Evolutionary conservation across 106 monocot genomes (phyloP).

Genomic region (Dioscorea zingiberensis): DNA sequence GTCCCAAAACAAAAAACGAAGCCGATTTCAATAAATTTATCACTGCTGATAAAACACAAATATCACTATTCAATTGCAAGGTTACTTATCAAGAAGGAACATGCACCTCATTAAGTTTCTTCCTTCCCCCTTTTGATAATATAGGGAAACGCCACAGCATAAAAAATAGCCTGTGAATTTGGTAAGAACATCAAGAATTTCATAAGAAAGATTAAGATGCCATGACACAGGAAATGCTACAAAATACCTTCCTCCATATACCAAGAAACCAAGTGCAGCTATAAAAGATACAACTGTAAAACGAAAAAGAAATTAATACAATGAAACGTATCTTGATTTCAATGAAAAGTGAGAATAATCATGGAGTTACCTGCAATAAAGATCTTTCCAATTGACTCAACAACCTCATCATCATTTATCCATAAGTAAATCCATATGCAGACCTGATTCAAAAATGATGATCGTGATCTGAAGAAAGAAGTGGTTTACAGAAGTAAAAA

Average conservation of each 20-base stretch:
- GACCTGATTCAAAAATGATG: slow-evolving; percentile 30
- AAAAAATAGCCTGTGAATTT: slow-evolving; percentile 46
- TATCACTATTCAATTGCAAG: no score
- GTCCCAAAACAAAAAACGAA: no score
- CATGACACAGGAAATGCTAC: not conserved
- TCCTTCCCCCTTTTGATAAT: slow-evolving; percentile 64
- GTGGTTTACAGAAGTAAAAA: no score
- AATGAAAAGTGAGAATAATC: slow-evolving; percentile 4
- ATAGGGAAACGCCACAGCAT: slow-evolving; percentile 73
- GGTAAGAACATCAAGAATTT: not conserved
- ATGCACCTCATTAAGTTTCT: slow-evolving; percentile 69
- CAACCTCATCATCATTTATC: slow-evolving; percentile 41
- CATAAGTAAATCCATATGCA: slow-evolving; percentile 56
- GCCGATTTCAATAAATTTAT: no score
- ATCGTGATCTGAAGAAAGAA: no score
- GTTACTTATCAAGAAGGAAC: not conserved
- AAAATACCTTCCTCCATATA: slow-evolving; percentile 72
- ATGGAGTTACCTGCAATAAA: slow-evolving; percentile 50
- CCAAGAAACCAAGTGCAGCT: slow-evolving; percentile 56
- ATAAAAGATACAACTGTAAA: slow-evolving; percentile 52
- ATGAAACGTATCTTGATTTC: not conserved
- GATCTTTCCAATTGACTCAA: slow-evolving; percentile 53
- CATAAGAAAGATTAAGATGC: not conserved
- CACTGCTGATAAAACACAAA: no score
- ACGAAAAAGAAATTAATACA: slow-evolving; percentile 4